phyloP scores from a whole-genome alignment of 805 yeast species.

The Pachysolen tannophilus region DNA sequence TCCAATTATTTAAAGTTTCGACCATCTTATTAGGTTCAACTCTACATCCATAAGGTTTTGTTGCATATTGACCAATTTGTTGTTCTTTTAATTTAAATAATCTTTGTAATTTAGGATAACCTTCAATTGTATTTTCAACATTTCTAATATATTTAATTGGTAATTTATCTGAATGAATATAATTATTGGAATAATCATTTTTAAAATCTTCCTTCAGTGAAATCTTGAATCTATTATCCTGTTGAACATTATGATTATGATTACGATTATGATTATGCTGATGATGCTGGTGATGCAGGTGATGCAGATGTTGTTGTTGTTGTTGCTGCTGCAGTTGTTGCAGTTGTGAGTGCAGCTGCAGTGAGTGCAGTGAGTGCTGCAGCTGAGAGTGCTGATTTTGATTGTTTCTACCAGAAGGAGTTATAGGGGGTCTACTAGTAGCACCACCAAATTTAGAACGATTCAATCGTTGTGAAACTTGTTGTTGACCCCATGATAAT shows the following conservation, averaged over 20 bases:
- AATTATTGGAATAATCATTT: constrained; percentile 69
- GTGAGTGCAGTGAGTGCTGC: constrained; percentile 4
- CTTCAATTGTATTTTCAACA: constrained; percentile 57
- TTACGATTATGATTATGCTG: constrained; percentile 2
- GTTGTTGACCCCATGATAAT: neutral
- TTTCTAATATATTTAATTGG: constrained; percentile 67
- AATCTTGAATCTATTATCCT: constrained; percentile 3
- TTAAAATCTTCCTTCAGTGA: constrained; percentile 30
- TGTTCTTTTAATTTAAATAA: constrained; percentile 56
- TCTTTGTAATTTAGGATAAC: constrained; percentile 77
- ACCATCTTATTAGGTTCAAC: constrained; percentile 45
- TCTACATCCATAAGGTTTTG: constrained; percentile 60
- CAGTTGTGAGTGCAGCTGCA: constrained; percentile 1
- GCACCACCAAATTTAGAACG: neutral
- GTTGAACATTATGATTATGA: neutral
- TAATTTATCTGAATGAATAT: constrained; percentile 50
- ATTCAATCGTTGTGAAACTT: neutral
- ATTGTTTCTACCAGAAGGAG: too few species aligned
- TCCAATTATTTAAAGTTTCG: constrained; percentile 55
- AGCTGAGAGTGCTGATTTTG: neutral
- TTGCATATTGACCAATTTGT: constrained; percentile 46
- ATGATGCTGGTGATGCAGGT: constrained; percentile 4
- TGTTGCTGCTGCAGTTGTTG: constrained; percentile 4
- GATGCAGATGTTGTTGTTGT: constrained; percentile 3
- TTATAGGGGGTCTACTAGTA: neutral